Base-by-base conservation (phyloP, 2,329 filamentous ascomycete genomes). In the Aspergillus arachidicola region DNA sequence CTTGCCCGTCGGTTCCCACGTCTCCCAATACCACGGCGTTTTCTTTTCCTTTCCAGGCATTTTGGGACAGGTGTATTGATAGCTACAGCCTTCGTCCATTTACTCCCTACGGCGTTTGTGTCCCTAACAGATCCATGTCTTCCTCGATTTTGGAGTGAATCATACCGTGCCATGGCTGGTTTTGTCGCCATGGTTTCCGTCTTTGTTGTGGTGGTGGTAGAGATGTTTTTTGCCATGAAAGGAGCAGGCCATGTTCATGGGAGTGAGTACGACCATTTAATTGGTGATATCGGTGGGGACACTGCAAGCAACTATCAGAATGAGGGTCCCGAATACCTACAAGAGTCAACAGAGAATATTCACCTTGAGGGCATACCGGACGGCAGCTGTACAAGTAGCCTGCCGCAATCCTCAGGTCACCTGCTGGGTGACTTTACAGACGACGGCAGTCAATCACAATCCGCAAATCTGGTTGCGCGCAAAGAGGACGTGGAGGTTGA, bases 191-290 rank as follows among this genome's bases (percentile, higher is more conserved):
- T 96, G 91, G 78, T 89, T 11, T 89, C 91, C 12, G 91, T 92
- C n/a, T 84, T 96, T 63, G 81, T 91, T 4, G 93, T 97, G 3
- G 92, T 96, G 7, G 86, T 88, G 2, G 85, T 97, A 58, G 94
- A 98, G 77, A 96, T 95, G 80, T 93, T 93, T 75, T 89, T 98
- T 69, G 93, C 93, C 0, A 91, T 89, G 59, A 84, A 85, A 73
- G 87, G 87, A 6, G 87, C 86, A 10, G 82, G 82, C 19, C 87
- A 89, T 72, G 81, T 83, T 55, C 87, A 89, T 72, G 78, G 80
- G 14, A 81, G 76, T 36, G 84, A 85, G 63, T 86, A 84, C 65
- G 82, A 85, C 65, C 79, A 79, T 41, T 61, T 80, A 28, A 79
- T 80, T 51, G 67, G 72, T 32, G 73, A 73, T 30, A 64, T 69